Base-by-base conservation (phyloP, 1,284 basidiomycete genomes). In the Cutaneotrichosporon cutaneum region DNA sequence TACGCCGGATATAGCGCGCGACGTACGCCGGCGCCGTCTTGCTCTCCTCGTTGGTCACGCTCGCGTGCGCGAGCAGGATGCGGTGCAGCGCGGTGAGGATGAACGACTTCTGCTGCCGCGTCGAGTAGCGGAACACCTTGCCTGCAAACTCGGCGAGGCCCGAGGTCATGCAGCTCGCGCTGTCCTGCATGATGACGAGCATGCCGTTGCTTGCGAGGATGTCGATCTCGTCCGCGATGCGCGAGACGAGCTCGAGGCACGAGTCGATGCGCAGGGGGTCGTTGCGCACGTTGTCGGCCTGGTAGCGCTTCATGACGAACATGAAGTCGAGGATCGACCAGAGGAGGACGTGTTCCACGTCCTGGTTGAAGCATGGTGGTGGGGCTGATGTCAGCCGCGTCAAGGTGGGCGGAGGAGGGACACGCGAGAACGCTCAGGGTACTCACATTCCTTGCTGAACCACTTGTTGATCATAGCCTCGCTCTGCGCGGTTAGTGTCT, bases 121-220 rank as follows among this genome's bases (percentile, higher is more conserved):
- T 67, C 11, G 66, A 59, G 21, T 57, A 56, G n/a, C 68, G 63
- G 62, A 72, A 75, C 11, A 70, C 63, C 60, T 72, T 74, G 35
- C 69, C 62, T 11, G 70, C 55, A 35, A 75, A 68, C 1, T 70
- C 66, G 7, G 62, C 68, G 4, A 73, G 51, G 2, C 64, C 64
- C 16, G 70, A 70, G 4, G 70, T 70, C 72, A 73, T 71, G 59
- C 70, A 71, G 21, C 66, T 69, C 14, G 68, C 71, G 18, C 68
- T 71, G 60, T 75, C 74, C 50, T 75, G 74, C 72, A 74, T 69
- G 62, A 73, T 68, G 22, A 64, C 68, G 8, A 75, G 60, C 48
- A 63, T 62, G 8, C 72, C 74, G 53, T 67, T 67, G 47, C 58
- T 56, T 16, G 67, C 70, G 11, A 74, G 52, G 5, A 63, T 56